Evolutionary conservation across 2,329 filamentous ascomycete species (phyloP), one percentile per base, ranked within the genome.

Genomic region (Fusarium tjaetaba): DNA sequence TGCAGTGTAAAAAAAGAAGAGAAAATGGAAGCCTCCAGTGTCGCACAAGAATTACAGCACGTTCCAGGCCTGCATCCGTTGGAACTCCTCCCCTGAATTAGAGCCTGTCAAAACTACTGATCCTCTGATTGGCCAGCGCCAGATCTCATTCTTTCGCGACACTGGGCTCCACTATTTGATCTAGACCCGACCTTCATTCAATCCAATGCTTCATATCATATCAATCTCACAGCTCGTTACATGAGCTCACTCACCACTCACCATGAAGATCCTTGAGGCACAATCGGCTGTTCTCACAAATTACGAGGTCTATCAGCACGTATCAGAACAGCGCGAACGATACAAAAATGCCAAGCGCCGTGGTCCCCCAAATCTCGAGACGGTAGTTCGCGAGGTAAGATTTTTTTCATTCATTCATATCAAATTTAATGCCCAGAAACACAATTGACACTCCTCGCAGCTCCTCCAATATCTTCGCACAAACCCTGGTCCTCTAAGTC

Each of bases 241-340:
- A 41, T 55, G 30, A 71, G 42, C 15, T 42, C 28, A 46, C 30
- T 38, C 55, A n/a, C 43, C 36, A 26, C 28, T 56, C 76, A 80
- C 41, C 26, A 91, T 92, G 90, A 92, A 93, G 87, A 89, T 95
- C 78, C 83, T 94, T 76, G 92, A 93, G 78, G 85, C 92, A 7
- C 91, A 94, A 79, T 89, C 89, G 36, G 91, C 91, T 10, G 87
- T 91, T 46, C 85, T 95, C 78, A 89, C 90, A 80, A 94, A 94
- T 81, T 92, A 89, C 73, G 93, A 94, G 85, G 92, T 94, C 72
- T 91, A 91, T 77, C 85, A 87, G 64, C 92, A 93, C 76, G 82
- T 94, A 43, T 82, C 83, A 11, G 87, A 91, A 52, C 88, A 90
- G 77, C 85, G 86, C 58, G 81, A 84, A 62, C 83, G 84, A 53